Evolutionary conservation across 2,329 filamentous ascomycete genomes (phyloP).

Genomic region (Arthrobotrys pseudoclavata): DNA sequence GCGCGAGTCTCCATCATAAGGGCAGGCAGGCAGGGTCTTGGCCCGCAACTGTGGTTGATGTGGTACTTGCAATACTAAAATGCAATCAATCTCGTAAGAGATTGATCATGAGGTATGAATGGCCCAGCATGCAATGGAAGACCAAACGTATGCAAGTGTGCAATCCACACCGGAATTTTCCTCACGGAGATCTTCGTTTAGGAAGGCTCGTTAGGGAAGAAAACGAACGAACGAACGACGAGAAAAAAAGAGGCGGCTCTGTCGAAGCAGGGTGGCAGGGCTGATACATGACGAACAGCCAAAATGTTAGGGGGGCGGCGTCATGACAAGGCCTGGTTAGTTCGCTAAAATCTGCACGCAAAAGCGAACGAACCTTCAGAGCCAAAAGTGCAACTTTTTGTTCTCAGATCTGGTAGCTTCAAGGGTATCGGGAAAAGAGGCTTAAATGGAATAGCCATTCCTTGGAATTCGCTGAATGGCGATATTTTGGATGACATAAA

Average conservation of each 20-base stretch:
- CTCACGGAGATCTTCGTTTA: slow-evolving; percentile 40
- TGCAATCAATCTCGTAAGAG: slow-evolving; percentile 59
- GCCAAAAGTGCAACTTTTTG: slow-evolving; percentile 53
- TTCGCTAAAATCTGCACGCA: slow-evolving; percentile 51
- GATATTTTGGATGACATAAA: slow-evolving; percentile 23
- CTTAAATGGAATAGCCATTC: slow-evolving; percentile 35
- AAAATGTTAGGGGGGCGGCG: slow-evolving; percentile 19
- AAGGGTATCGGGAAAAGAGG: slow-evolving; percentile 39
- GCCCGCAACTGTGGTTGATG: slow-evolving; percentile 39
- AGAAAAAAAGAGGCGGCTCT: slow-evolving; percentile 52
- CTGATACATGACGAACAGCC: slow-evolving; percentile 54
- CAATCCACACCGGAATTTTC: slow-evolving; percentile 40
- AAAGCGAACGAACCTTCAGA: slow-evolving; percentile 39
- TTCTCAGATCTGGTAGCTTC: slow-evolving; percentile 31
- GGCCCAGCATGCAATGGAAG: slow-evolving; percentile 39
- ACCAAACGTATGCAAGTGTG: slow-evolving; percentile 54
- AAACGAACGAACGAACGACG: slow-evolving; percentile 36
- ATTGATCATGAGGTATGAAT: slow-evolving; percentile 55
- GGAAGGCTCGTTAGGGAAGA: slow-evolving; percentile 12
- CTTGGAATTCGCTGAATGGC: neutral
- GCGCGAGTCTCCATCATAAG: slow-evolving; percentile 10
- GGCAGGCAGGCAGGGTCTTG: slow-evolving; percentile 12
- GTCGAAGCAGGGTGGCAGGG: slow-evolving; percentile 23
- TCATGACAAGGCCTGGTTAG: slow-evolving; percentile 40
- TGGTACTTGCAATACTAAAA: slow-evolving; percentile 59